Percentiles rank a stretch among this genome's conserved stretches.
Evolutionary conservation across 768 basidiomycete species (phyloP).

Genomic region (Crassisporium funariophilum): DNA sequence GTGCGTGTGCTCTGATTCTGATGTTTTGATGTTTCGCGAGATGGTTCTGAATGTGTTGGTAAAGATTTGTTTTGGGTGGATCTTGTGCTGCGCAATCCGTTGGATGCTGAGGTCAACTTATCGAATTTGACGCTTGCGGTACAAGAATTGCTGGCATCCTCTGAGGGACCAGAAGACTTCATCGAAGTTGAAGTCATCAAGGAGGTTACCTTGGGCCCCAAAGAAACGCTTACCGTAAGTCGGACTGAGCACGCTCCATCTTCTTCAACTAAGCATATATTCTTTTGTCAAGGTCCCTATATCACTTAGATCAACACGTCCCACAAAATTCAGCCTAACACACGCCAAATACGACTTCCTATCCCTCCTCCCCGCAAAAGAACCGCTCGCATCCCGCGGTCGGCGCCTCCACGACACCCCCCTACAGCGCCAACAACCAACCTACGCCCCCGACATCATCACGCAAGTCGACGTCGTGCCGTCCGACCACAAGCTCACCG

Average conservation of each 20-base stretch:
- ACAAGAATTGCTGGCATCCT: conserved; percentile 35
- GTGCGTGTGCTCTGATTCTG: conserved; percentile 36
- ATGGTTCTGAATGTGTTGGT: conserved; percentile 5
- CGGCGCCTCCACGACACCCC: conserved; percentile 75
- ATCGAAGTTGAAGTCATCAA: conserved; percentile 62
- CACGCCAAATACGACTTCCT: conserved; percentile 71
- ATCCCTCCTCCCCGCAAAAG: conserved; percentile 65
- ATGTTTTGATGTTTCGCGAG: background rate
- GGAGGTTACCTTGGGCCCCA: conserved; percentile 62
- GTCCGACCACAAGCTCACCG: conserved; percentile 63
- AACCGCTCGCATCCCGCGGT: conserved; percentile 72
- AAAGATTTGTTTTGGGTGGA: conserved; percentile 82
- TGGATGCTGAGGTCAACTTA: conserved; percentile 73
- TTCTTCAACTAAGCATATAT: background rate
- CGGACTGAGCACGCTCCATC: background rate
- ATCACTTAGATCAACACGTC: conserved; percentile 52
- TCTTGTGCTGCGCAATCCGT: conserved; percentile 66
- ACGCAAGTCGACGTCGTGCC: conserved; percentile 65
- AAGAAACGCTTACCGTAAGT: conserved; percentile 66
- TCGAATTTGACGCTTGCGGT: conserved; percentile 61
- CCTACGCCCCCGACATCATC: conserved; percentile 70
- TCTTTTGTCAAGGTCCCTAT: conserved; percentile 64
- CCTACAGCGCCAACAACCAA: conserved; percentile 63
- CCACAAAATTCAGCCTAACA: conserved; percentile 57
- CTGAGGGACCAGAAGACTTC: conserved; percentile 35